Conservation (phyloP, 1,284 basidiomycete genomes). For the Veloboletus limbatus region DNA sequence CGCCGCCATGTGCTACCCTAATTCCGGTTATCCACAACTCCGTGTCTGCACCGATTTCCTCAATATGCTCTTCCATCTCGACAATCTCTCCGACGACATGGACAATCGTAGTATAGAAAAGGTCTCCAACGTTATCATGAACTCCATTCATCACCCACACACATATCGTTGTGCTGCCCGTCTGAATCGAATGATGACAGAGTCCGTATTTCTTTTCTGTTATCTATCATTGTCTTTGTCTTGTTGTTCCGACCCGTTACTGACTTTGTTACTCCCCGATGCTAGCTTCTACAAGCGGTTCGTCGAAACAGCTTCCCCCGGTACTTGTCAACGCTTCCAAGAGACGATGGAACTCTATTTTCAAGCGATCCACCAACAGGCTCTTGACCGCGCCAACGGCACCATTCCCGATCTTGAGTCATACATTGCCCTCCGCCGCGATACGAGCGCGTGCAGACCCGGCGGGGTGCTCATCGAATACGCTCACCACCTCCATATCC, state of each 20-base stretch:
- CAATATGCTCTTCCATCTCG: conserved; percentile 58
- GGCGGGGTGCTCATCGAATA: conserved; percentile 43
- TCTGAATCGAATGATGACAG: conserved; percentile 50
- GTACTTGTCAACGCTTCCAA: conserved; percentile 53
- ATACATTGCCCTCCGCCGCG: conserved; percentile 56
- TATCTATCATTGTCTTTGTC: neutral
- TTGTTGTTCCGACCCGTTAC: neutral
- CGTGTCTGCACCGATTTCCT: conserved; percentile 58
- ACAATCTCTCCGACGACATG: conserved; percentile 64
- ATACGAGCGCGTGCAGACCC: conserved; percentile 48
- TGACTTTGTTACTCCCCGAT: neutral
- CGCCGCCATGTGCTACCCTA: conserved; percentile 58
- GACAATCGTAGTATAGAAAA: conserved; percentile 47
- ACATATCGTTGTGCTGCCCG: conserved; percentile 39
- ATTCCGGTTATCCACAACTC: conserved; percentile 50
- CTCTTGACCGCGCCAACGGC: conserved; percentile 48
- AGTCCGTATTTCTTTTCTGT: conserved; percentile 39
- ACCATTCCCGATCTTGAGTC: conserved; percentile 58
- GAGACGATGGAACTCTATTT: conserved; percentile 61
- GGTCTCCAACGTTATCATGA: conserved; percentile 51
- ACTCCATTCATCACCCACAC: conserved; percentile 50
- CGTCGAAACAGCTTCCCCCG: conserved; percentile 46
- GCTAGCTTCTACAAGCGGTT: conserved; percentile 51
- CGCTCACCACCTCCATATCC: conserved; percentile 55
- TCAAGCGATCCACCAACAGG: conserved; percentile 57